Percentiles rank a stretch among this genome's conserved stretches.
These are phyloP conservation scores for Tuber borchii DNA, from an alignment of 495 filamentous ascomycete genomes.

Conservation along the genomic window DNA sequence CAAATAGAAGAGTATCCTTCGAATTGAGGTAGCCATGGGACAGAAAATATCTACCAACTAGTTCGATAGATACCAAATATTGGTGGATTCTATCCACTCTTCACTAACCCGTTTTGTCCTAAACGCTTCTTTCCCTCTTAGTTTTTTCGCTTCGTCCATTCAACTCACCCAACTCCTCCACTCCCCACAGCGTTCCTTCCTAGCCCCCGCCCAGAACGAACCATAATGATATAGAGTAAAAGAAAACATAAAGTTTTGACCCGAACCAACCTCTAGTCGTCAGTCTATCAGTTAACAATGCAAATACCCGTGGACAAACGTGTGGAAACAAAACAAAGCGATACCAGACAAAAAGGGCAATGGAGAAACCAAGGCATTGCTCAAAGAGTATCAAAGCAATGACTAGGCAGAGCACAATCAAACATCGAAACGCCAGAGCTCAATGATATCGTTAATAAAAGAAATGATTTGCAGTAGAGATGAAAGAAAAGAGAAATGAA, in stretches of 20 bases:
- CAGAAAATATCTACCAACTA: not conserved
- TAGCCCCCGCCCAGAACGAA: not conserved
- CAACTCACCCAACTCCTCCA: not conserved
- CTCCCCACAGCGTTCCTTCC: not conserved
- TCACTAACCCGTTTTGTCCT: not conserved
- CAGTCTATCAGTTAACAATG: not conserved
- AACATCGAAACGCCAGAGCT: not conserved
- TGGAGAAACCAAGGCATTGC: not conserved
- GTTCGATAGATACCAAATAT: not conserved
- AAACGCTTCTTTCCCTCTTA: not conserved
- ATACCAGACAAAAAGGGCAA: not conserved
- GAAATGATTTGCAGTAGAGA: not conserved
- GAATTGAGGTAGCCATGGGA: not conserved
- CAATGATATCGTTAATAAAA: not conserved
- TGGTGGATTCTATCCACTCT: not conserved
- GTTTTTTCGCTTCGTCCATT: not conserved
- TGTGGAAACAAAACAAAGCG: not conserved
- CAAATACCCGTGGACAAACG: not conserved
- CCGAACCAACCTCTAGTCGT: not conserved
- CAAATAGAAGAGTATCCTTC: not conserved
- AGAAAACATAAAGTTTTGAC: not conserved
- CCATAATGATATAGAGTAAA: not conserved
- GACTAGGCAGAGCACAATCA: not conserved
- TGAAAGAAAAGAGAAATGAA: not conserved
- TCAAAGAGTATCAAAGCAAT: not conserved